Conservation (phyloP, 331 rosid genomes). For the Rhamnella rubrinervis region DNA sequence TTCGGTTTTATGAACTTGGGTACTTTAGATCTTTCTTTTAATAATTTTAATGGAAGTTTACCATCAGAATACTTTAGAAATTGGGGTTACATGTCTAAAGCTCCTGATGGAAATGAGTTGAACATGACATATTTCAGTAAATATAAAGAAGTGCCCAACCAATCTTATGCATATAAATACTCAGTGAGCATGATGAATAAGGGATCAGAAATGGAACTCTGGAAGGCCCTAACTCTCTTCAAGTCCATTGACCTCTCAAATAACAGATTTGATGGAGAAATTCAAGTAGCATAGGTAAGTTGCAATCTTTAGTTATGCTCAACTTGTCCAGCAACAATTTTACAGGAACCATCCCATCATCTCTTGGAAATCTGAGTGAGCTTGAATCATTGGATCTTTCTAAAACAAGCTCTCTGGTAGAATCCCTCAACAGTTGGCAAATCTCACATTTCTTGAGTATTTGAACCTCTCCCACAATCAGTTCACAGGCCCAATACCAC, state of each 20-base stretch:
- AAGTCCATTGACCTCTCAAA: neutral
- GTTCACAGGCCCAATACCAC: constrained; percentile 11
- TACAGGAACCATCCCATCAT: constrained; percentile 6
- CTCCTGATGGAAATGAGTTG: neutral
- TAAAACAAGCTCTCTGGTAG: constrained; percentile 4
- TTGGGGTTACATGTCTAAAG: neutral
- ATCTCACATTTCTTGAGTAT: constrained; percentile 7
- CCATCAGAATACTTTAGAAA: neutral
- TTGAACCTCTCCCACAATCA: constrained; percentile 15
- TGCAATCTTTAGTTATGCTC: neutral
- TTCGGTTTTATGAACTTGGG: neutral
- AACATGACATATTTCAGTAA: neutral
- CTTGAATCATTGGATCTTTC: constrained; percentile 33
- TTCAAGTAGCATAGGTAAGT: neutral
- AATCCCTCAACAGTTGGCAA: constrained; percentile 1
- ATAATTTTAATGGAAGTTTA: neutral
- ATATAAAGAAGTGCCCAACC: neutral
- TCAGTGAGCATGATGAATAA: neutral
- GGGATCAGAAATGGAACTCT: neutral
- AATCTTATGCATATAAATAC: too few relatives aligned
- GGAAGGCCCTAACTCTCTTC: neutral
- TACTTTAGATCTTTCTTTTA: neutral
- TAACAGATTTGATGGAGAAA: constrained; percentile 1
- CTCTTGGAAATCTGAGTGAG: neutral
- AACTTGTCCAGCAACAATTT: constrained; percentile 22